Evolutionary conservation across 2,329 filamentous ascomycete genomes (phyloP).

Genomic region (Thielaviopsis punctulata): DNA sequence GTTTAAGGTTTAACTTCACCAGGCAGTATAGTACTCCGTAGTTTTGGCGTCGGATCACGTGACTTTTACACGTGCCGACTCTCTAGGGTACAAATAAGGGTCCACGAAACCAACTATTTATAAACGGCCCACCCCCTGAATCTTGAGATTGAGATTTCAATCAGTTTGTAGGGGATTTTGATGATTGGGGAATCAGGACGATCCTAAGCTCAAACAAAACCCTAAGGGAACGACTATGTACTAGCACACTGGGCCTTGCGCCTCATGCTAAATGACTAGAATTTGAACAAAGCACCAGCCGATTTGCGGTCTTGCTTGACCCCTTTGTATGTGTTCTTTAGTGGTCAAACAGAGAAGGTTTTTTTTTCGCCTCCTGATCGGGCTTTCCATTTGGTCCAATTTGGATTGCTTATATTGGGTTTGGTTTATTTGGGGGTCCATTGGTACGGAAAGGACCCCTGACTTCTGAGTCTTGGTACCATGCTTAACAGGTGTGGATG

Average conservation of each 20-base stretch:
- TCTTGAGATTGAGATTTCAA: background rate
- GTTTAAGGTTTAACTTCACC: background rate
- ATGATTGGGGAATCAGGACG: background rate
- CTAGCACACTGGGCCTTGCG: background rate
- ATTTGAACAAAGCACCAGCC: background rate
- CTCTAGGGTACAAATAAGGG: background rate
- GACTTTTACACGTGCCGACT: background rate
- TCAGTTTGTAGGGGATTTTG: background rate
- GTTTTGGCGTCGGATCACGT: background rate
- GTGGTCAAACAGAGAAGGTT: background rate
- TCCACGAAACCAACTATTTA: background rate
- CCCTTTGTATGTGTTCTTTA: background rate
- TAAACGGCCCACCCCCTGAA: background rate
- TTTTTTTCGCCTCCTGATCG: background rate
- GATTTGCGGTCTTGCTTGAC: background rate
- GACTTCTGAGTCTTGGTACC: conserved; percentile 7
- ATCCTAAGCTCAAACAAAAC: background rate
- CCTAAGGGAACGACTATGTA: no score
- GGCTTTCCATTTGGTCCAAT: background rate
- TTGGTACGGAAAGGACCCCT: conserved; percentile 5
- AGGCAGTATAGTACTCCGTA: background rate
- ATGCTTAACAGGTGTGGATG: no score
- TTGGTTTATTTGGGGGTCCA: conserved; percentile 1
- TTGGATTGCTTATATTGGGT: background rate
- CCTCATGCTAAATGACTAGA: background rate